Percentiles rank a stretch among this genome's conserved stretches.
Conservation (phyloP, 768 basidiomycete genomes). For the Suillus subluteus region DNA sequence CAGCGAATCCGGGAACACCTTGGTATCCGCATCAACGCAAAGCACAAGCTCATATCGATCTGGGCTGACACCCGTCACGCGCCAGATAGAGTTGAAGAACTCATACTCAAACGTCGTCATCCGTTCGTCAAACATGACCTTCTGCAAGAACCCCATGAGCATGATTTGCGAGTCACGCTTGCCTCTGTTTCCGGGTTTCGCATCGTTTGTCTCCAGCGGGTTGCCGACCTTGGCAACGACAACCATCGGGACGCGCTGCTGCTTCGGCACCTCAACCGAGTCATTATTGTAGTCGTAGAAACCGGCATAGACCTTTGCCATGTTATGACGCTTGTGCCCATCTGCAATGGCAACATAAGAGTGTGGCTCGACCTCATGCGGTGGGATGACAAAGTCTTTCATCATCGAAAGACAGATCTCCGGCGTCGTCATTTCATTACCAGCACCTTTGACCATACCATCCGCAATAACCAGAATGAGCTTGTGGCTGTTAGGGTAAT, state of each 20-base stretch:
- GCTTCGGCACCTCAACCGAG: slow-evolving; percentile 88
- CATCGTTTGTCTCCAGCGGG: slow-evolving; percentile 81
- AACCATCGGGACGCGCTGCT: slow-evolving; percentile 95
- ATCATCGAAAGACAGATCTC: slow-evolving; percentile 97
- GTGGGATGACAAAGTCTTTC: slow-evolving; percentile 86
- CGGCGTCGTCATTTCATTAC: slow-evolving; percentile 87
- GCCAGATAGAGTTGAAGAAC: slow-evolving; percentile 98
- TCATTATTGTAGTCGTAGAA: slow-evolving; percentile 95
- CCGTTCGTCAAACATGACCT: slow-evolving; percentile 99
- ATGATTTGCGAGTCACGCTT: slow-evolving; percentile 99
- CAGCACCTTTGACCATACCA: slow-evolving; percentile 97
- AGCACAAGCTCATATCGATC: slow-evolving; percentile 95
- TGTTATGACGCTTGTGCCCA: slow-evolving; percentile 99
- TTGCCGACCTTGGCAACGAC: slow-evolving; percentile 97
- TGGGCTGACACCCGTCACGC: slow-evolving; percentile 92
- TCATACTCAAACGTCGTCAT: slow-evolving; percentile 99
- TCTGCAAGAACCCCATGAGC: slow-evolving; percentile 96
- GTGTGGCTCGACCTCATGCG: slow-evolving; percentile 87
- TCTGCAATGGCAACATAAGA: slow-evolving; percentile 99
- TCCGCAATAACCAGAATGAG: slow-evolving; percentile 94
- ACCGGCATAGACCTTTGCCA: slow-evolving; percentile 98
- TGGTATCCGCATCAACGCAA: slow-evolving; percentile 97
- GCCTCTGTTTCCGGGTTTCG: slow-evolving; percentile 97
- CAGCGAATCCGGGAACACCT: slow-evolving; percentile 98
- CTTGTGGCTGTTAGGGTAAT: slow-evolving; percentile 98